Conservation (phyloP, 2,329 filamentous ascomycete genomes). For the Colletotrichum lupini region DNA sequence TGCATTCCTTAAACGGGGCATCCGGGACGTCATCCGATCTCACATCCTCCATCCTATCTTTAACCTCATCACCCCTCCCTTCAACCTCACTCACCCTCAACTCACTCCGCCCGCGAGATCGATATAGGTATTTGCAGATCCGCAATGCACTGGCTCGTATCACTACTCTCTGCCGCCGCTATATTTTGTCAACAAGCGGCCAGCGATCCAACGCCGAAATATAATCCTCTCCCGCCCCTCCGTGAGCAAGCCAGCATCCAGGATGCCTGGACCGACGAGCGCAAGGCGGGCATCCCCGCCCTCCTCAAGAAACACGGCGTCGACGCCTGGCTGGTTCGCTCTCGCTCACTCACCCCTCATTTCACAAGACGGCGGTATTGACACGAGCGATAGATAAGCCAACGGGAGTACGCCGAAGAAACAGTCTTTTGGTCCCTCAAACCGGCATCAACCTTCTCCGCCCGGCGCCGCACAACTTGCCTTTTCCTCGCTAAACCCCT, state of each 20-base stretch:
- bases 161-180: slow-evolving; percentile 9
- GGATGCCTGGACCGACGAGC: slow-evolving; percentile 56
- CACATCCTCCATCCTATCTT: slow-evolving; percentile 5
- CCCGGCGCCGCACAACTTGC: slow-evolving; percentile 60
- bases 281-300: slow-evolving; percentile 52
- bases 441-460: slow-evolving; percentile 56
- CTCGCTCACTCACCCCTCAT: not conserved
- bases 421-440: slow-evolving; percentile 64
- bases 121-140: not conserved
- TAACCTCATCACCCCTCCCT: not conserved
- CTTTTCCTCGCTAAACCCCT: slow-evolving; percentile 57
- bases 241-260: slow-evolving; percentile 56
- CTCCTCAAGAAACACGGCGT: slow-evolving; percentile 57
- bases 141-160: slow-evolving; percentile 27
- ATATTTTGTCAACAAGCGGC: slow-evolving; percentile 2
- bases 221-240: slow-evolving; percentile 53
- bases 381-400: slow-evolving; percentile 52
- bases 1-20: slow-evolving; percentile 19
- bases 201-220: slow-evolving; percentile 35
- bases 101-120: not conserved
- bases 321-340: slow-evolving; percentile 59
- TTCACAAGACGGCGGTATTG: not conserved
- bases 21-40: slow-evolving; percentile 26
- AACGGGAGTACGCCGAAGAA: slow-evolving; percentile 63
- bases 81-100: not conserved